Conservation (phyloP, 202 grass and related monocot genomes). For the Zoysia matrella region DNA sequence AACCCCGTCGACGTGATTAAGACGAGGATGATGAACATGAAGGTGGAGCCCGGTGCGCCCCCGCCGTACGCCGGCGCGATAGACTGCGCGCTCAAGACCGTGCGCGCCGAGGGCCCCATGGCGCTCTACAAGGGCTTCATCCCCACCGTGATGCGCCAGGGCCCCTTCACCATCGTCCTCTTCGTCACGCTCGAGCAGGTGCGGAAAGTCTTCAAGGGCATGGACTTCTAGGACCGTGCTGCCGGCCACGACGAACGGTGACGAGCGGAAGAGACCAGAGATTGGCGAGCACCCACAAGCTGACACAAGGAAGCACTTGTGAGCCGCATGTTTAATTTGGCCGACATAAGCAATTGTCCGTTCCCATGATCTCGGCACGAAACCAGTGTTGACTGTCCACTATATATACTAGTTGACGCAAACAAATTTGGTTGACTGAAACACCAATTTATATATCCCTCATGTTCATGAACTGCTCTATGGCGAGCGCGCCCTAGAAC, state of each 20-base stretch:
- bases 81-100: conserved; percentile 93
- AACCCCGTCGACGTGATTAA: conserved; percentile 96
- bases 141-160: conserved; percentile 90
- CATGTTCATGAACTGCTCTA: neutral
- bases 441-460: neutral
- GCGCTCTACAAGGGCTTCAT: conserved; percentile 96
- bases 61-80: conserved; percentile 84
- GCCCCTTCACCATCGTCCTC: conserved; percentile 91
- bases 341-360: neutral
- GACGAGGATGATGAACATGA: conserved; percentile 99
- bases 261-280: neutral
- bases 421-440: neutral
- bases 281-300: neutral
- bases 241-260: conserved; percentile 4
- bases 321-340: neutral
- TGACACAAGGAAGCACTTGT: neutral
- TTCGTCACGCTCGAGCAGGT: conserved; percentile 99
- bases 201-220: conserved; percentile 87
- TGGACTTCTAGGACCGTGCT: conserved; percentile 49
- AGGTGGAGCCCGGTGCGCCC: conserved; percentile 65
- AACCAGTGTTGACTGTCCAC: neutral
- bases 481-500: neutral
- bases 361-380: neutral
- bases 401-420: neutral
- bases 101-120: conserved; percentile 77